phyloP scores from a whole-genome alignment of 2,329 filamentous ascomycete species.

The Penicillium corylophilum region DNA sequence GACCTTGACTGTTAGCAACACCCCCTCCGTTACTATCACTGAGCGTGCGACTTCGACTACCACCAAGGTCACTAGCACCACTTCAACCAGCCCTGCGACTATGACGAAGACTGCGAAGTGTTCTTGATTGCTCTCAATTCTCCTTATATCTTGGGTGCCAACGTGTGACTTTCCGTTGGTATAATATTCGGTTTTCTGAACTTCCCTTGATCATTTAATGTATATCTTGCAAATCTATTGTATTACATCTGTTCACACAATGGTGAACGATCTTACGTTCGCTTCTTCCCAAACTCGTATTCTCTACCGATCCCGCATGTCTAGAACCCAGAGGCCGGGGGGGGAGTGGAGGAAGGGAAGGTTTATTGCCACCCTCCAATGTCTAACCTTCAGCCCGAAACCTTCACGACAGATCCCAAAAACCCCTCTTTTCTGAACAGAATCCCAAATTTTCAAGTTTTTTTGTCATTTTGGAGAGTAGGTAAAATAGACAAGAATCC shows the following conservation, averaged over 20 bases:
- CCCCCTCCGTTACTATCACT: constrained; percentile 20
- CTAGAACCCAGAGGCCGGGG: no score
- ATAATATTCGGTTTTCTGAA: no score
- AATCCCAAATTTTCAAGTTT: background rate
- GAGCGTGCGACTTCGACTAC: constrained; percentile 17
- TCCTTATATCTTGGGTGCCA: background rate
- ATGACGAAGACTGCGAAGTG: constrained; percentile 15
- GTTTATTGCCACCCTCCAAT: background rate
- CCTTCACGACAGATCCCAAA: no score
- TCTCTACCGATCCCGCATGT: no score
- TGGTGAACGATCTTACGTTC: no score
- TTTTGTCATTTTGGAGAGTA: background rate
- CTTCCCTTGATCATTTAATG: no score
- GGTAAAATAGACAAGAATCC: background rate
- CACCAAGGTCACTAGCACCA: constrained; percentile 13
- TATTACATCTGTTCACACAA: no score
- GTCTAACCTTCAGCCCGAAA: background rate
- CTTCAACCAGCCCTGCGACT: constrained; percentile 12
- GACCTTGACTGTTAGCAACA: constrained; percentile 19
- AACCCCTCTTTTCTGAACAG: background rate
- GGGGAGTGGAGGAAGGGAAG: no score
- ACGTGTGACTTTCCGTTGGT: no score
- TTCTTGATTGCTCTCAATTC: background rate
- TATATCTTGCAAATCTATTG: no score
- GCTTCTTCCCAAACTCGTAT: no score